Base-by-base conservation (phyloP, 2,329 filamentous ascomycete genomes). In the Chaetothyriales sp. region DNA sequence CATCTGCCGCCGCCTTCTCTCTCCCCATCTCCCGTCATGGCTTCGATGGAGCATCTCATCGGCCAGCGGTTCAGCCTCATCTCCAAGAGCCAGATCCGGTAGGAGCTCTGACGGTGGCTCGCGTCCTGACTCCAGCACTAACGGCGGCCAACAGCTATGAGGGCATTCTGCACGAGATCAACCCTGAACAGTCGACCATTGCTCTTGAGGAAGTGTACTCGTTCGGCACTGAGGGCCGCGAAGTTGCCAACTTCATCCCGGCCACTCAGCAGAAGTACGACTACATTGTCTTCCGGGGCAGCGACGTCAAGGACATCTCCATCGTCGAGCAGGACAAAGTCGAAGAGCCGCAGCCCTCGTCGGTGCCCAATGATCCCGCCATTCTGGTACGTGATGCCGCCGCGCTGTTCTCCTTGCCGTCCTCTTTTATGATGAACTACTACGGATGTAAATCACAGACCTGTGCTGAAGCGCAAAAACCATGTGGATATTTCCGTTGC, bases 401-500 rank as follows among this genome's bases (percentile, higher is more conserved):
- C 50, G 49, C 44, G 47, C 49, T 52, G 47, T 19, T 50, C 43
- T 47, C 13, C 40, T 45, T 47, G 47, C 44, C 15, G 33, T 15
- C 15, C 33, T 40, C 33, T 15, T 15, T 62, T 63, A 81, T 95
- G 89, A 95, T 88, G 86, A 94, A 92, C 73, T 73, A 94, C 86
- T 84, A 78, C 89, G 89, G 89, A 95, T 95, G 87, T 92, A 87
- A 94, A 94, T 65, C 66, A 73, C 72, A 77, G 76, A 80, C 77
- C 75, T 79, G 80, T 77, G 81, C 83, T 84, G 85, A 84, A 85
- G 88, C 88, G 89, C 89, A 94, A 88, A 88, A 76, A 84, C 78
- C 78, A 75, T 95, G 89, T 94, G 83, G 89, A 95, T 73, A 81
- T 85, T 83, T 95, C 89, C 89, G 89, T 95, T 95, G 89, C 89